Conservation (phyloP, 345 rosid species). For the Eucalyptus sp. region DNA sequence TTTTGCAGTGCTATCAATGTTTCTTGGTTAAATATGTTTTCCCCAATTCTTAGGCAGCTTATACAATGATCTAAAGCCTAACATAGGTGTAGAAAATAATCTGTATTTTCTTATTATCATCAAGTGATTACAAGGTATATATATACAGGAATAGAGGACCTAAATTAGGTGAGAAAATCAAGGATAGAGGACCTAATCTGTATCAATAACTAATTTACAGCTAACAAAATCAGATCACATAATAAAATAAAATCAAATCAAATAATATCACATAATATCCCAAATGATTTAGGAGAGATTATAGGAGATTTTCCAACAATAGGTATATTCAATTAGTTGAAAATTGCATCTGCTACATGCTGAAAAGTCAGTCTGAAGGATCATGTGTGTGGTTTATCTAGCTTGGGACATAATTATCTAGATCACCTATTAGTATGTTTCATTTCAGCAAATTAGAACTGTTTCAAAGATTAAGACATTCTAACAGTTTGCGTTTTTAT, state of each 20-base stretch:
- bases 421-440: background rate
- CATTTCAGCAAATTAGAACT: background rate
- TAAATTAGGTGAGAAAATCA: too few relatives aligned
- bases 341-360: background rate
- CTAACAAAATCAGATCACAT: too few relatives aligned
- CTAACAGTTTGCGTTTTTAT: background rate
- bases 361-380: background rate
- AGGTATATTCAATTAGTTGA: background rate
- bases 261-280: too few relatives aligned
- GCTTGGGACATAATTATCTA: background rate
- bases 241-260: accelerated
- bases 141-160: too few relatives aligned
- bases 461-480: background rate
- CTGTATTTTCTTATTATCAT: too few relatives aligned
- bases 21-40: background rate
- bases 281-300: too few relatives aligned
- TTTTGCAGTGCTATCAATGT: background rate
- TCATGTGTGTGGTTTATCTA: background rate
- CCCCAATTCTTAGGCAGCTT: background rate
- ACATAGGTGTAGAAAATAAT: background rate
- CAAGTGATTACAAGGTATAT: too few relatives aligned
- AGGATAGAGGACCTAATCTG: too few relatives aligned
- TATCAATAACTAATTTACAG: too few relatives aligned
- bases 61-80: background rate
- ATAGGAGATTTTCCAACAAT: too few relatives aligned